Evolutionary conservation across 768 basidiomycete genomes (phyloP), one percentile per base, ranked within the genome.

Genomic region (Suillus clintonianus): DNA sequence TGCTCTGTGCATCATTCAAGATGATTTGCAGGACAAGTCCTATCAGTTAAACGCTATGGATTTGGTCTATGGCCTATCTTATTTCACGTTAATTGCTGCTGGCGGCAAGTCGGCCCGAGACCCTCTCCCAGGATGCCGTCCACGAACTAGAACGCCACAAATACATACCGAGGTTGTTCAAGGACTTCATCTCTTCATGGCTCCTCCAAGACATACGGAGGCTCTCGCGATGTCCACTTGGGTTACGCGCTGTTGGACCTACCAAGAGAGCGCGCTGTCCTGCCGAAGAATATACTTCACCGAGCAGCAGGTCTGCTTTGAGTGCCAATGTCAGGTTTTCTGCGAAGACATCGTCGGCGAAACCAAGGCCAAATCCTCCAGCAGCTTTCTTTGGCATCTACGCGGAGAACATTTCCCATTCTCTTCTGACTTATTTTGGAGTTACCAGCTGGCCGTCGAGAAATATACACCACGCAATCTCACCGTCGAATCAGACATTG

Each of bases 1-100:
- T 42, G 64, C 65, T 2, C 48, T 73, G 10, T 73, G 72, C 24
- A 68, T 74, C 61, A 60, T 64, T 37, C 72, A 73, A 42, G 72
- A 72, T 56, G 66, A 54, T 15, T 24, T n/a, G 8, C 63, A 63
- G 8, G 71, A 73, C 19, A 71, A 69, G 62, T 36, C 15, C 15
- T 30, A 5, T 8, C 70, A 72, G 50, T 61, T 72, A 30, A 27
- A 60, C 24, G 17, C 63, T 11, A 72, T 72, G 71, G 67, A 69
- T 27, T 53, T 30, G 13, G n/a, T 72, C 15, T 72, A 69, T 34
- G 55, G 70, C 27, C 53, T 41, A 14, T 67, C 71, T 41, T n/a
- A 48, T 22, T 56, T 73, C 37, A 62, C 65, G 5, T 64, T 72
- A 17, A 27, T 73, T 37, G 70, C 68, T 62, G 69, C 72, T 3